Evolutionary conservation across 768 basidiomycete species (phyloP).

Genomic region (Lactarius evosmus): DNA sequence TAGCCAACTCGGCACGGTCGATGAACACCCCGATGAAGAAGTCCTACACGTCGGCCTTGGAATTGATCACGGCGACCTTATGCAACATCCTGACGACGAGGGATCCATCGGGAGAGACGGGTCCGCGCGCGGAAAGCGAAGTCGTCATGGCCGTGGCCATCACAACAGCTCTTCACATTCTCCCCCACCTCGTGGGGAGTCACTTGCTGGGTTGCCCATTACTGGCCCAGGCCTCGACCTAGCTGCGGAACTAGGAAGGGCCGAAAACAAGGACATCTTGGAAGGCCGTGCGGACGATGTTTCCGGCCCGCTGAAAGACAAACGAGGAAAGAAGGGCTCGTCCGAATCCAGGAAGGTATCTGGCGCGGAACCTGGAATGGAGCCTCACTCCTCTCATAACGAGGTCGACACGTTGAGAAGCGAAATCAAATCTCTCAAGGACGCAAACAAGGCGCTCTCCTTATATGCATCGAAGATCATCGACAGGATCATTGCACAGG

Average conservation of each 20-base stretch:
- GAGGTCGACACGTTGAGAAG: conserved; percentile 73
- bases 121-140: conserved; percentile 42
- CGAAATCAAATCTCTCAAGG: conserved; percentile 90
- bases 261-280: conserved; percentile 82
- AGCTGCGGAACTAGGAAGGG: conserved; percentile 87
- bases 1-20: conserved; percentile 52
- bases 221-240: conserved; percentile 87
- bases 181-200: conserved; percentile 60
- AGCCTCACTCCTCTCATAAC: conserved; percentile 43
- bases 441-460: conserved; percentile 93
- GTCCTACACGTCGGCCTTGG: conserved; percentile 52
- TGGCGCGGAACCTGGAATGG: conserved; percentile 41
- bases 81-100: conserved; percentile 39
- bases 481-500: conserved; percentile 93
- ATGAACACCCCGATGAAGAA: conserved; percentile 40
- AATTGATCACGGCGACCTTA: conserved; percentile 41
- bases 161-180: conserved; percentile 52
- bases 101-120: conserved; percentile 26
- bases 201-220: conserved; percentile 82
- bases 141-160: conserved; percentile 48
- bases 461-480: conserved; percentile 97
- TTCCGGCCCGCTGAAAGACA: conserved; percentile 44
- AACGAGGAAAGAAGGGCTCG: conserved; percentile 40
- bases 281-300: conserved; percentile 53
- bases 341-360: conserved; percentile 35